phyloP scores from a whole-genome alignment of 768 basidiomycete species.

The Vararia minispora region DNA sequence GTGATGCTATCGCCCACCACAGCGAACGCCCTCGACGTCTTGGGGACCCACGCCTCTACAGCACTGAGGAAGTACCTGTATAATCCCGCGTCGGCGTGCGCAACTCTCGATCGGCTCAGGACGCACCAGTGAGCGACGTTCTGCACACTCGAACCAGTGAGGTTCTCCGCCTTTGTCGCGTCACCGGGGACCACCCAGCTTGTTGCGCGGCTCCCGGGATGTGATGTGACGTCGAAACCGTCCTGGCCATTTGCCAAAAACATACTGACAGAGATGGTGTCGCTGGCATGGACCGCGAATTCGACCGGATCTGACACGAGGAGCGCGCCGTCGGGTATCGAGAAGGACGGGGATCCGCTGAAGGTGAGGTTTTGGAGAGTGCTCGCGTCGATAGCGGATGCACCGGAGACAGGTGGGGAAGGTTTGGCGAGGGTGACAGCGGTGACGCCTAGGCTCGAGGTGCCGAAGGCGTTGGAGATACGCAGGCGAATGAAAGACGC shows the following conservation, averaged over 20 bases:
- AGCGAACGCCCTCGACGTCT: slow-evolving; percentile 21
- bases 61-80: slow-evolving; percentile 33
- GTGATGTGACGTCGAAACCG: slow-evolving; percentile 30
- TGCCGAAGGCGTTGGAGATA: slow-evolving; percentile 39
- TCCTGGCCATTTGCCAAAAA: slow-evolving; percentile 31
- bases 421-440: slow-evolving; percentile 33
- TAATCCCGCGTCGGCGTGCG: no score
- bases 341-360: slow-evolving; percentile 28
- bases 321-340: slow-evolving; percentile 32
- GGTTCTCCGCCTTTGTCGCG: slow-evolving; percentile 22
- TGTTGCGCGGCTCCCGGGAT: slow-evolving; percentile 41
- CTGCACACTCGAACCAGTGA: slow-evolving; percentile 23
- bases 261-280: slow-evolving; percentile 29
- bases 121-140: slow-evolving; percentile 27
- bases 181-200: slow-evolving; percentile 28
- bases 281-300: slow-evolving; percentile 26
- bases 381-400: slow-evolving; percentile 22
- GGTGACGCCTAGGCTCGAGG: slow-evolving; percentile 31
- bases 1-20: slow-evolving; percentile 45
- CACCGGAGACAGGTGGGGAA: slow-evolving; percentile 24
- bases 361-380: slow-evolving; percentile 31
- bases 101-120: neutral
- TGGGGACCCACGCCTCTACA: slow-evolving; percentile 29
- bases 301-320: slow-evolving; percentile 35
- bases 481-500: slow-evolving; percentile 30